Evolutionary conservation across 1,139 yeast species (phyloP).

Genomic region (Candida smagusa): DNA sequence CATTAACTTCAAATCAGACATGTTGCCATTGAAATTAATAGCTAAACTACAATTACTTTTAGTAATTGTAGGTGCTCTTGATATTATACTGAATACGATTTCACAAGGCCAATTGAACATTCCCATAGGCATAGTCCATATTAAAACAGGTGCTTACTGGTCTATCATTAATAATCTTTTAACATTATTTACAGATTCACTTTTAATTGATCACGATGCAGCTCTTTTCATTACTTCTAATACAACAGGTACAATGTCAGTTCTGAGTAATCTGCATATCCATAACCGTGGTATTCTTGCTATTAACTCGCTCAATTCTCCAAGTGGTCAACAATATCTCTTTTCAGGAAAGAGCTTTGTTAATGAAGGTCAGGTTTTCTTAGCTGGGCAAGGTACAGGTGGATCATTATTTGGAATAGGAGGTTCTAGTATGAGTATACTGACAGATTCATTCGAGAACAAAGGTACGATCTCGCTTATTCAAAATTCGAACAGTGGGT

Average conservation of each 20-base stretch:
- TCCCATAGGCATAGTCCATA: not conserved
- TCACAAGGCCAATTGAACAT: too few species aligned
- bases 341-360: slow-evolving; percentile 18
- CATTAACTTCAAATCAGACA: too few species aligned
- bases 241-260: slow-evolving; percentile 6
- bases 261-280: slow-evolving; percentile 4
- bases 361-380: slow-evolving; percentile 29
- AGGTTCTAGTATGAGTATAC: not conserved
- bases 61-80: too few species aligned
- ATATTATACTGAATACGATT: too few species aligned
- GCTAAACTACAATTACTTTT: too few species aligned
- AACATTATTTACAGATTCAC: slow-evolving; percentile 20
- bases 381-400: slow-evolving; percentile 21
- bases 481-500: slow-evolving; percentile 17
- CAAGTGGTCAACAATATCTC: slow-evolving; percentile 15
- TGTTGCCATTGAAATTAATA: too few species aligned
- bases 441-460: not conserved
- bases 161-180: slow-evolving; percentile 29
- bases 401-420: slow-evolving; percentile 21
- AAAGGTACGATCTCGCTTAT: slow-evolving; percentile 23
- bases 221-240: slow-evolving; percentile 20
- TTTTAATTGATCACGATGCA: slow-evolving; percentile 23
- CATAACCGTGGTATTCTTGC: slow-evolving; percentile 11
- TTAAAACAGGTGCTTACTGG: slow-evolving; percentile 29
- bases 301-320: slow-evolving; percentile 11